Evolutionary conservation across 2,329 filamentous ascomycete genomes (phyloP), one percentile per base, ranked within the genome.

Genomic region (Xylaria sp.): DNA sequence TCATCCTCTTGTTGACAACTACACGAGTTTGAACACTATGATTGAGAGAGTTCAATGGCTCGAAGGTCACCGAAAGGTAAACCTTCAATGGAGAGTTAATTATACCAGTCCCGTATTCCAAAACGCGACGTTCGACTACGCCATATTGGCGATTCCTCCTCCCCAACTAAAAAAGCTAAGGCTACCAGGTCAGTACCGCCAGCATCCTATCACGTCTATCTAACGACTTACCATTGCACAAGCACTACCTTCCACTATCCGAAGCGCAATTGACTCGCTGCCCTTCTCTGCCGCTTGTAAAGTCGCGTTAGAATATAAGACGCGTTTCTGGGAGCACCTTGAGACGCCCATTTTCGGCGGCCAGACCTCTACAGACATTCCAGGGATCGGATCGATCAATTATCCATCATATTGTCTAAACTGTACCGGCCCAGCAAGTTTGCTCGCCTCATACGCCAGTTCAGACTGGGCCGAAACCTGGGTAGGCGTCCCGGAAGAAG

Each of bases 1-100:
- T 17, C 51, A 55, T 19, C 51, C 51, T 4, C 51, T 55, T 8
- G 51, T 55, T 36, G 51, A 55, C 51, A 55, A 55, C 11, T 7
- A 36, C 17, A 55, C 51, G 30, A 55, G 51, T 55, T 14, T 55
- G 1, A 55, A 55, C 30, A 55, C 30, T 30, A 55, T 55, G 51
- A 55, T 55, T 6, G 51, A 55, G 51, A 55, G 51, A 21, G 34
- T 55, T 32, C 51, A 55, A 55, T 55, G 51, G 51, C 30, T 19
- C 21, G 51, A 19, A 14, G 30, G 19, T 2, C 14, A 2, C 1
- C 30, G 21, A 21, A 55, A 55, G 51, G 27, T 55, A 32, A 55
- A 36, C 21, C 4, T 55, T 6, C 51, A 55, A 9, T 55, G 51
- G 51, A 17, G 51, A 55, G 14, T 1, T 19, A 55, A 55, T 36